These are phyloP conservation scores for Phytophthora pseudosyringae DNA, from an alignment of 352 stramenopile genomes.

Conservation along the genomic window DNA sequence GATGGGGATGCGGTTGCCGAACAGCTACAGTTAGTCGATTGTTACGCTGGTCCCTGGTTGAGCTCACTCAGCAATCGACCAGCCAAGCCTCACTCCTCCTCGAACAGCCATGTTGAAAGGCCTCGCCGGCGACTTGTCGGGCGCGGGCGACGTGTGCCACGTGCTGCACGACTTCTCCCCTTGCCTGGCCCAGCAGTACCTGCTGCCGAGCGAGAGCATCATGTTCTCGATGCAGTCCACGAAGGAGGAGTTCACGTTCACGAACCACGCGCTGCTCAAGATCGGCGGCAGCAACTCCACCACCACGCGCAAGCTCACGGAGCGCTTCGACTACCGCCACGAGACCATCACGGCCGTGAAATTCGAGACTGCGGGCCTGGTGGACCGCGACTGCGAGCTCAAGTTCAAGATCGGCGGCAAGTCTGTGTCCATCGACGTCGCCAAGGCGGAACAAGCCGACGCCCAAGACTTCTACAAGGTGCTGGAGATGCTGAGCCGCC, in stretches of 20 bases:
- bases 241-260: constrained; percentile 73
- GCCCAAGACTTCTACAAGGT: constrained; percentile 62
- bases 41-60: no score
- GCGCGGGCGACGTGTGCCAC: constrained; percentile 59
- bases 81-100: not conserved
- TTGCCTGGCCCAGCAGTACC: constrained; percentile 41
- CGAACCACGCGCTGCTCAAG: constrained; percentile 63
- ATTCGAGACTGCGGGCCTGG: constrained; percentile 58
- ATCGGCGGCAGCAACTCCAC: constrained; percentile 46
- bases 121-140: constrained; percentile 57
- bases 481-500: constrained; percentile 53
- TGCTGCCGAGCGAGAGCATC: constrained; percentile 54
- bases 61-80: constrained; percentile 21
- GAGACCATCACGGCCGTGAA: constrained; percentile 40
- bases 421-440: constrained; percentile 57
- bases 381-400: constrained; percentile 65
- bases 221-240: constrained; percentile 61
- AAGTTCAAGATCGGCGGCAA: constrained; percentile 58
- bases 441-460: constrained; percentile 44
- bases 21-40: constrained; percentile 14
- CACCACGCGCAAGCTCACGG: constrained; percentile 61
- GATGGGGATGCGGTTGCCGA: constrained; percentile 13
- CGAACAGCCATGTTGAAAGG: constrained; percentile 53
- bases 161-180: constrained; percentile 49
- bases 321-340: constrained; percentile 49